Conservation (phyloP, 2,329 filamentous ascomycete genomes). For the Fusarium sp. region DNA sequence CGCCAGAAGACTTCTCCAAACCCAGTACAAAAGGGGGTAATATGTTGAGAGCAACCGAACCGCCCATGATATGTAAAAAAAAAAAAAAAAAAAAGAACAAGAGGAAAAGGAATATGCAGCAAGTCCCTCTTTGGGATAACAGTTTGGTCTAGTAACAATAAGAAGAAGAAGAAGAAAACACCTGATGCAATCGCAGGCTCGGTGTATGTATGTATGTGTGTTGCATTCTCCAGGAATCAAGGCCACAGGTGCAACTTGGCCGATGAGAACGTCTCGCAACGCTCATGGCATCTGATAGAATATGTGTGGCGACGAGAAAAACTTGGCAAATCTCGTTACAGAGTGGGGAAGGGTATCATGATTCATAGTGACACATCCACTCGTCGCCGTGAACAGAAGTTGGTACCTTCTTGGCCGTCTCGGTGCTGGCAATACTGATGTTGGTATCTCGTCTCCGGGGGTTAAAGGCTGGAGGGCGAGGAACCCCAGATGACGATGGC, state of each 20-base stretch:
- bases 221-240: constrained; percentile 33
- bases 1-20: constrained; percentile 10
- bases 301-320: constrained; percentile 30
- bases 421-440: constrained; percentile 70
- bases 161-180: constrained; percentile 29
- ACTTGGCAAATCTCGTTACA: constrained; percentile 28
- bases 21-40: constrained; percentile 18
- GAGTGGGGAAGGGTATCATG: constrained; percentile 41
- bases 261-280: constrained; percentile 20
- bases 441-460: constrained; percentile 69
- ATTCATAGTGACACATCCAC: constrained; percentile 41
- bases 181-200: constrained; percentile 22
- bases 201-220: constrained; percentile 3
- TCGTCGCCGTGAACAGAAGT: constrained; percentile 51
- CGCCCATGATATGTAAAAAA: constrained; percentile 35
- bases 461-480: constrained; percentile 48
- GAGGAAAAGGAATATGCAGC: constrained; percentile 5
- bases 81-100: constrained; percentile 21
- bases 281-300: constrained; percentile 33
- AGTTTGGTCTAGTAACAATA: constrained; percentile 40
- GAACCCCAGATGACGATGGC: constrained; percentile 20
- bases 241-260: constrained; percentile 30
- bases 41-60: constrained; percentile 32
- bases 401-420: constrained; percentile 71
- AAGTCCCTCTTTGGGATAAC: constrained; percentile 18